Percentiles rank a stretch among this genome's conserved stretches.
These are phyloP conservation scores for Thuidium tamariscinum DNA, from an alignment of 225 moss, liverwort and hornwort genomes.

Conservation along the genomic window DNA sequence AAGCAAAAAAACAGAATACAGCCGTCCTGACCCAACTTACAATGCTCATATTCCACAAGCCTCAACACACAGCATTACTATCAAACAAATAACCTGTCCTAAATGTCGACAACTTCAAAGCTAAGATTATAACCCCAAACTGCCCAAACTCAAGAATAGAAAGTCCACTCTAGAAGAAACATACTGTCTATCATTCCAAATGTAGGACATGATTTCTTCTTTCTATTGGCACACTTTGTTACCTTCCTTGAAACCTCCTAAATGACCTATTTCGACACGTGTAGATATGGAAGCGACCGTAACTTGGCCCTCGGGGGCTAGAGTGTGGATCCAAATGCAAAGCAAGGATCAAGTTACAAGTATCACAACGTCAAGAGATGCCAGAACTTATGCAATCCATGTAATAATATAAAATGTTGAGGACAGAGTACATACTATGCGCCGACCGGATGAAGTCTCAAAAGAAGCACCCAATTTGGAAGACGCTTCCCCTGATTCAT, in stretches of 20 bases:
- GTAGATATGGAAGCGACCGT: neutral
- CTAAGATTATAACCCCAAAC: neutral
- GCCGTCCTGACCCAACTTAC: neutral
- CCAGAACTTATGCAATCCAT: neutral
- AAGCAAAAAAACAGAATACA: neutral
- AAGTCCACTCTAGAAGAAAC: neutral
- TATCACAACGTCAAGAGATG: neutral
- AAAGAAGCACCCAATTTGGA: conserved; percentile 88
- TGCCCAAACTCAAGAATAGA: neutral
- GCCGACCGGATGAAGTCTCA: conserved; percentile 81
- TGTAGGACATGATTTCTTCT: neutral
- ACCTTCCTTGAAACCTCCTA: neutral
- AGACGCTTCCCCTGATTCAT: conserved; percentile 62
- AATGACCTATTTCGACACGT: neutral
- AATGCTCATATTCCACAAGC: neutral
- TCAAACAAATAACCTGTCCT: neutral
- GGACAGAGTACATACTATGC: conserved; percentile 43
- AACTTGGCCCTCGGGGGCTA: neutral
- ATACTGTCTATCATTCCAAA: neutral
- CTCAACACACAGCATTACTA: neutral
- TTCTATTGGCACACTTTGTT: neutral
- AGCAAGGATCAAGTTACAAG: neutral
- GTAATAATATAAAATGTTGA: neutral
- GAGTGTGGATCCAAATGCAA: neutral
- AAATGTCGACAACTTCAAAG: neutral